Base-by-base conservation (phyloP, 495 filamentous ascomycete genomes). In the Choiromyces venosus region DNA sequence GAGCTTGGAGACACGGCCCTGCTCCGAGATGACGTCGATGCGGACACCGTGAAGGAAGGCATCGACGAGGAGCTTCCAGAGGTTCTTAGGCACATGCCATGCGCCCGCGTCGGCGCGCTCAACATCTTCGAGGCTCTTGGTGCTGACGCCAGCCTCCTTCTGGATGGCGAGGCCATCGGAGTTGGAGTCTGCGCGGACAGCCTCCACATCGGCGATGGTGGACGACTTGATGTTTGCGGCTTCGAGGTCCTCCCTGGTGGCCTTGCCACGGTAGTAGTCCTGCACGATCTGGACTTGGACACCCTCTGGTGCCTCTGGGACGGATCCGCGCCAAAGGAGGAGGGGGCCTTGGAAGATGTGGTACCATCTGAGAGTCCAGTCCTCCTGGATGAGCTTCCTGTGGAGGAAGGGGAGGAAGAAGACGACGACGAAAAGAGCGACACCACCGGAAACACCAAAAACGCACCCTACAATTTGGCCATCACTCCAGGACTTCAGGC, bases 331-430 rank as follows among this genome's bases (percentile, higher is more conserved):
- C 19, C 81, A 82, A 74, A 86, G 81, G 10, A 91, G 83, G 6
- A 88, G 71, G 10, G 87, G 89, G 0, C 90, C 89, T 1, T 86
- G 75, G 40, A 85, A 82, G 37, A 91, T 78, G 74, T 91, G 86
- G 68, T 85, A 89, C 83, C 87, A 87, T 25, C 82, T 85, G 40
- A 91, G 75, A 40, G 86, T 83, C 82, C 85, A 83, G 79, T 91
- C 89, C 6, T 87, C 81, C 37, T 82, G 79, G 75, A 88, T 80
- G 40, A 91, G 83, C 65, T 86, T 84, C 70, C 88, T 87, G 78
- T 89, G 83, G 77, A 91, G 81, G 81, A 86, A 92, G 6, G 89
- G 89, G 38, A 89, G 75, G 82, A 91, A 86, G 83, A 91, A 91
- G 75, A 86, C 75, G 76, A 83, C 80, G 37, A 85, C 78, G 65